Base-by-base conservation (phyloP, 805 yeast species). In the Candida arabinofermentans region DNA sequence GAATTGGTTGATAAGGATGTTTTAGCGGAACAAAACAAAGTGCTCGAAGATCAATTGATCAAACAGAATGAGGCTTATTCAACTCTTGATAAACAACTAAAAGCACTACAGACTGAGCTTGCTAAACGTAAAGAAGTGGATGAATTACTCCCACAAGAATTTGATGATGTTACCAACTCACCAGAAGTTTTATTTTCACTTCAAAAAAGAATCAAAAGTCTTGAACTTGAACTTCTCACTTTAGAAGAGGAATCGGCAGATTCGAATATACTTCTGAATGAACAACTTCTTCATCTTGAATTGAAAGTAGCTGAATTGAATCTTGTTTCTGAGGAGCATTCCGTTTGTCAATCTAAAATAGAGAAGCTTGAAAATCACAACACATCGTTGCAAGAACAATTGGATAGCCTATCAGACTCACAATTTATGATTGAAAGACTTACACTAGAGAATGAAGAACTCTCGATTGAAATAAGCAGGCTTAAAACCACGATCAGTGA, bases 1-100 rank as follows among this genome's bases (percentile, higher is more conserved):
- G 37, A 57, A 10, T 50, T 64, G 0, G 66, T 75, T 0, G 85
- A 81, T 33, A 68, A 71, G 34, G 79, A 70, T 26, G 64, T 63
- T 27, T 47, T 72, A 4, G 58, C 57, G 5, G 66, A 65, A 5
- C 57, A 63, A n/a, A 67, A 44, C 2, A 47, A 75, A 17, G 4
- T 12, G 10, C 14, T 41, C 9, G 27, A 27, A 4, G 4, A 12
- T 3, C 31, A 37, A 31, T 19, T 35, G 5, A 24, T 43, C 43
- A 2, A 37, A 35, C 2, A 64, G 63, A 36, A 44, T 67, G 14
- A 44, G 12, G 3, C 21, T 5, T 24, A 31, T 14, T 16, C 44
- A 10, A 47, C 49, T 2, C 46, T 75, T 14, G 60, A 57, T 17
- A 34, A 35, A 5, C 59, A 65, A 23, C 65, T 66, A 44, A 57